Evolutionary conservation across 805 yeast species (phyloP).

Genomic region (Deakozyma indianensis): DNA sequence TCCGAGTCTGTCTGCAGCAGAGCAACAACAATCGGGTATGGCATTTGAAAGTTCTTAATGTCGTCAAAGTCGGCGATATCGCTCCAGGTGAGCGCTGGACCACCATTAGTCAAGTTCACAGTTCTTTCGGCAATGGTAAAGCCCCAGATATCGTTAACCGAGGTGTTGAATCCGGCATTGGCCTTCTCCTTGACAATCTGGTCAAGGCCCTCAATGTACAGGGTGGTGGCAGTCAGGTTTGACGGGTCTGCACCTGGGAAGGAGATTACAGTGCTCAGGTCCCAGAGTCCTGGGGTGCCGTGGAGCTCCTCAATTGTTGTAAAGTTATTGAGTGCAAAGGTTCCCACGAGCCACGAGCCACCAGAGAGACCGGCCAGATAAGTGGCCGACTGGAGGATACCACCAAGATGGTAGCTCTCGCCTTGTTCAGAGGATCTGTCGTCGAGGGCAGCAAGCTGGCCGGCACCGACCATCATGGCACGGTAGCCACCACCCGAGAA

Average conservation of each 20-base stretch:
- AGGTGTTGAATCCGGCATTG: constrained; percentile 47
- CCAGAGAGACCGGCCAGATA: constrained; percentile 59
- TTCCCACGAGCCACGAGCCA: constrained; percentile 57
- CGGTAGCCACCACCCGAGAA: constrained; percentile 83
- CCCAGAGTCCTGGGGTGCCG: constrained; percentile 16
- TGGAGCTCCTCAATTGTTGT: constrained; percentile 18
- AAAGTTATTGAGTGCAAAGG: constrained; percentile 28
- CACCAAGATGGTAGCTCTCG: constrained; percentile 27
- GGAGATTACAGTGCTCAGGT: constrained; percentile 14
- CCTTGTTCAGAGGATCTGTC: constrained; percentile 25
- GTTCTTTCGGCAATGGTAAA: constrained; percentile 53
- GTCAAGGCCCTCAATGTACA: constrained; percentile 7
- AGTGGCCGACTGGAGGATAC: constrained; percentile 37
- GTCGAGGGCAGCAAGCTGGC: constrained; percentile 39
- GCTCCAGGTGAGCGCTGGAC: constrained; percentile 40
- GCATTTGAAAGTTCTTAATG: constrained; percentile 46
- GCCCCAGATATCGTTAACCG: constrained; percentile 67
- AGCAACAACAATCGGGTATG: constrained; percentile 46
- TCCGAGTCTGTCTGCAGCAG: constrained; percentile 28
- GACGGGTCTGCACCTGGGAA: constrained; percentile 10
- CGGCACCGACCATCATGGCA: constrained; percentile 47
- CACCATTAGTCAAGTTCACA: constrained; percentile 39
- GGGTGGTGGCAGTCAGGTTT: constrained; percentile 10
- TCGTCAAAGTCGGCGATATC: constrained; percentile 42
- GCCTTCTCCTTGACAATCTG: constrained; percentile 22